phyloP scores from a whole-genome alignment of 129 eudicot genomes.

The Escallonia rubra region DNA sequence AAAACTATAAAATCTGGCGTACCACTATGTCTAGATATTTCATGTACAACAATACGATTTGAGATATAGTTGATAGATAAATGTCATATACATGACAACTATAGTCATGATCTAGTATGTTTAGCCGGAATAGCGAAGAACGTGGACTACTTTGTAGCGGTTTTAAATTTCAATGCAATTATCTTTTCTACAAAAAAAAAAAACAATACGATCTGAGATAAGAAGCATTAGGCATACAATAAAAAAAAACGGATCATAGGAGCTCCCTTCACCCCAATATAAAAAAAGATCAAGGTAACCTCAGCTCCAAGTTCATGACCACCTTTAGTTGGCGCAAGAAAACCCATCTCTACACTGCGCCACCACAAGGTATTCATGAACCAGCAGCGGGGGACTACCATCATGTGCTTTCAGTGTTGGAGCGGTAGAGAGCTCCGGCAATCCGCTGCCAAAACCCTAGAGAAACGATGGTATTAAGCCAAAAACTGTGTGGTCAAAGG shows the following conservation, averaged over 20 bases:
- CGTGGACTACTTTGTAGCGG: too few relatives aligned
- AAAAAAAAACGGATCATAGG: conserved; percentile 6
- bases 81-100: too few relatives aligned
- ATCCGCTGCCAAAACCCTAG: neutral
- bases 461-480: neutral
- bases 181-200: too few relatives aligned
- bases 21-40: too few relatives aligned
- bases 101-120: too few relatives aligned
- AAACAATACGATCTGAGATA: too few relatives aligned
- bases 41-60: too few relatives aligned
- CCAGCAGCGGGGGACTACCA: conserved; percentile 14
- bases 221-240: neutral
- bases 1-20: too few relatives aligned
- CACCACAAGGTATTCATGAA: conserved; percentile 31
- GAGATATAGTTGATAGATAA: too few relatives aligned
- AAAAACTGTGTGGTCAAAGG: neutral
- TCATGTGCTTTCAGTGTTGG: conserved; percentile 23
- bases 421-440: conserved; percentile 34
- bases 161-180: too few relatives aligned
- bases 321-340: conserved; percentile 19
- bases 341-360: neutral
- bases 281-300: conserved; percentile 24
- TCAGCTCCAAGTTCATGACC: conserved; percentile 24
- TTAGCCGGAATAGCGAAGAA: too few relatives aligned
- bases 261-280: conserved; percentile 65